phyloP scores from a whole-genome alignment of 495 filamentous ascomycete species.

The Penicillium canariense region DNA sequence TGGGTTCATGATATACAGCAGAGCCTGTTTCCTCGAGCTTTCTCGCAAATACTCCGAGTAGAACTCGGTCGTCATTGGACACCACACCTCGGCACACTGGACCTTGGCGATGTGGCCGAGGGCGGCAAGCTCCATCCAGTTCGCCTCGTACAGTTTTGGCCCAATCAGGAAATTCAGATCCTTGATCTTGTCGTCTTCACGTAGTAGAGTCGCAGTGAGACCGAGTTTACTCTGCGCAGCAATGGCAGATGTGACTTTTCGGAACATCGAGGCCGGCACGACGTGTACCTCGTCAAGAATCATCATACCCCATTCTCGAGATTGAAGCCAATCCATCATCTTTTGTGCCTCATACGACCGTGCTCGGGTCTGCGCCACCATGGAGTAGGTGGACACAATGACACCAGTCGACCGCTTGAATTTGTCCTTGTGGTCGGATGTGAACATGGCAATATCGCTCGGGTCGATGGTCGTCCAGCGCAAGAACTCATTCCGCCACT shows the following conservation, averaged over 20 bases:
- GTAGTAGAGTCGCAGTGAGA: constrained; percentile 86
- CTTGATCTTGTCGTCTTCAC: constrained; percentile 97
- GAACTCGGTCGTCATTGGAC: constrained; percentile 98
- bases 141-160: constrained; percentile 95
- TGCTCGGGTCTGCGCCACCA: constrained; percentile 87
- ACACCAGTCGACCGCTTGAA: constrained; percentile 90
- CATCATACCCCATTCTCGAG: constrained; percentile 97
- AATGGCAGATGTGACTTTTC: constrained; percentile 86
- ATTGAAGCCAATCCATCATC: constrained; percentile 93
- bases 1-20: constrained; percentile 97
- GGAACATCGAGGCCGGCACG: constrained; percentile 92
- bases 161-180: constrained; percentile 98
- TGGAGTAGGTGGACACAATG: constrained; percentile 96
- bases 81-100: constrained; percentile 98
- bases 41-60: constrained; percentile 88
- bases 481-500: constrained; percentile 94
- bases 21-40: constrained; percentile 62
- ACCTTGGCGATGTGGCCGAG: constrained; percentile 97
- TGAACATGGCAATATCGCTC: constrained; percentile 90
- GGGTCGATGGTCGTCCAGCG: constrained; percentile 98
- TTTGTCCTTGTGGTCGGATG: constrained; percentile 86
- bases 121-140: constrained; percentile 98
- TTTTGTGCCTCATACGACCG: constrained; percentile 90
- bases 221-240: constrained; percentile 96
- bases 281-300: constrained; percentile 98